Percentiles rank a stretch among this genome's conserved stretches.
Conservation (phyloP, 352 stramenopile species). For the Phytophthora niederhauseri region DNA sequence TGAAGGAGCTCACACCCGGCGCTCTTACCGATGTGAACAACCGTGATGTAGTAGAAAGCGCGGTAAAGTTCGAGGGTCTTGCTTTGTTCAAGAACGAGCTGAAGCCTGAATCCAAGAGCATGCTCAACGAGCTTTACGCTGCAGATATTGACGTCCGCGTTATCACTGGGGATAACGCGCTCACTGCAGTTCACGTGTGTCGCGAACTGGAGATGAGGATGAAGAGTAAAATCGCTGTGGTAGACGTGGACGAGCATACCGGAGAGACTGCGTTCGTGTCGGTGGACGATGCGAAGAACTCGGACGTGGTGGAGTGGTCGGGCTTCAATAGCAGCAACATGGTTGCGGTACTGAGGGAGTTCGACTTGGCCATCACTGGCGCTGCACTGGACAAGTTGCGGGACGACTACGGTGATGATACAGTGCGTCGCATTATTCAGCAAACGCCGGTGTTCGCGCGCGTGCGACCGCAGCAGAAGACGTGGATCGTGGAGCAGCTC, state of each 20-base stretch:
- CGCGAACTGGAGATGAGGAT: conserved; percentile 47
- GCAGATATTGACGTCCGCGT: conserved; percentile 73
- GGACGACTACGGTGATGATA: conserved; percentile 31
- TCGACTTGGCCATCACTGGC: conserved; percentile 55
- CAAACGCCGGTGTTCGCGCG: conserved; percentile 57
- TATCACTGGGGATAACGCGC: conserved; percentile 82
- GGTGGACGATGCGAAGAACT: conserved; percentile 39
- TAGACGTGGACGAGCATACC: conserved; percentile 39
- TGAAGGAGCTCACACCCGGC: conserved; percentile 33
- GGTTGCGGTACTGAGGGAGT: conserved; percentile 26
- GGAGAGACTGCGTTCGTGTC: conserved; percentile 32
- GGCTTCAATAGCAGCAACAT: conserved; percentile 39
- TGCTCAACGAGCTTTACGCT: conserved; percentile 68
- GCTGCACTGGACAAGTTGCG: conserved; percentile 47
- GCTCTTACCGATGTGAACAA: conserved; percentile 26
- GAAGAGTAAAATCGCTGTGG: conserved; percentile 47
- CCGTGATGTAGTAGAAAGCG: conserved; percentile 55
- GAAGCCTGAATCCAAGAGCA: conserved; percentile 65
- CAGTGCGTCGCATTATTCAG: conserved; percentile 41
- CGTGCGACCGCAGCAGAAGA: conserved; percentile 55
- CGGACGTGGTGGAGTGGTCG: conserved; percentile 38
- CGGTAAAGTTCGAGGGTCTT: conserved; percentile 69
- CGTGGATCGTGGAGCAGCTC: conserved; percentile 56
- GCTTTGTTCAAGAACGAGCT: conserved; percentile 88
- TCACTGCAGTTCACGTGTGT: conserved; percentile 54